Percentiles rank a stretch among this genome's conserved stretches.
These are phyloP conservation scores for Jimgerdemannia lactiflua DNA, from an alignment of 192 early-diverging fungal genomes.

Conservation along the genomic window DNA sequence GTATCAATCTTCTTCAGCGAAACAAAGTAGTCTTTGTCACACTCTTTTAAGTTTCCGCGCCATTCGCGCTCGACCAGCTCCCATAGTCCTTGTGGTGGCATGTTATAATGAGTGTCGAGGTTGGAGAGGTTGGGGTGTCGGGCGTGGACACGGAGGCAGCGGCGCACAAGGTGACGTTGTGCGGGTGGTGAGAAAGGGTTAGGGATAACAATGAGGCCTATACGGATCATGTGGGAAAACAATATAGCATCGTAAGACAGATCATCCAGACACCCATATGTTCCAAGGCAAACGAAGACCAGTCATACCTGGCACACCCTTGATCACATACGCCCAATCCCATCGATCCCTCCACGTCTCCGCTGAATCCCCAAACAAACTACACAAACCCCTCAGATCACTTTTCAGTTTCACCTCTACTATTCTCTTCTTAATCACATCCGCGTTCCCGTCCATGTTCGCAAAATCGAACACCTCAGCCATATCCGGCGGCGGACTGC, in stretches of 20 bases:
- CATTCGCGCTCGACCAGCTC: constrained; percentile 39
- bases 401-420: not conserved
- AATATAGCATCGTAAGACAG: too few species aligned
- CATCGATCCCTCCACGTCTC: not conserved
- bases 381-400: not conserved
- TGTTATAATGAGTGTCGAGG: constrained; percentile 82
- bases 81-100: constrained; percentile 65
- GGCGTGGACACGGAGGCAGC: constrained; percentile 76
- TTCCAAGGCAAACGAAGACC: not conserved
- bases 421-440: not conserved
- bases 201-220: constrained; percentile 80
- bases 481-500: constrained; percentile 48
- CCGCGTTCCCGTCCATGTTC: constrained; percentile 17
- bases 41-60: constrained; percentile 10
- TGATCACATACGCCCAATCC: not conserved
- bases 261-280: too few species aligned
- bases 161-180: constrained; percentile 67
- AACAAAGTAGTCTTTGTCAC: constrained; percentile 27
- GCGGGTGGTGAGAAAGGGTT: constrained; percentile 68
- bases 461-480: constrained; percentile 54
- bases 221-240: constrained; percentile 14
- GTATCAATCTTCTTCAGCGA: constrained; percentile 18
- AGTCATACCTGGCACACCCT: not conserved
- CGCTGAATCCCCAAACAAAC: not conserved
- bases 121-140: constrained; percentile 81